Percentiles rank a stretch among this genome's conserved stretches.
These are phyloP conservation scores for Bothriochloa decipiens DNA, from an alignment of 176 grass and related monocot species.

Conservation along the genomic window DNA sequence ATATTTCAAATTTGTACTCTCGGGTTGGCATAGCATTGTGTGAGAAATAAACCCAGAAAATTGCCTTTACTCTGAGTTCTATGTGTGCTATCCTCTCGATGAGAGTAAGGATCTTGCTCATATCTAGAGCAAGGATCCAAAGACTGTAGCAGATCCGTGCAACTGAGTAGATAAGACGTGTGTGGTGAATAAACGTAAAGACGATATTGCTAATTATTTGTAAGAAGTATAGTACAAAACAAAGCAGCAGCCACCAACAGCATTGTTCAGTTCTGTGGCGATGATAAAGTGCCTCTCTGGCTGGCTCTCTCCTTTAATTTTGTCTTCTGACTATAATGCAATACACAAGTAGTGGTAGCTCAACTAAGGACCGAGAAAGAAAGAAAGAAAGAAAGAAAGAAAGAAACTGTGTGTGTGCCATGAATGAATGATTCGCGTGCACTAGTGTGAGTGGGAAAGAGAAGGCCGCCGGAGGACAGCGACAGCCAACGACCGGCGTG, in stretches of 20 bases:
- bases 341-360: slow-evolving; percentile 23
- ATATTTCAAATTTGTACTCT: too few species aligned
- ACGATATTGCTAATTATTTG: neutral
- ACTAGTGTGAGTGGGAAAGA: neutral
- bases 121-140: too few species aligned
- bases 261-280: neutral
- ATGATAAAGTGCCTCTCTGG: neutral
- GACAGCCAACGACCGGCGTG: slow-evolving; percentile 44
- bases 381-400: slow-evolving; percentile 21
- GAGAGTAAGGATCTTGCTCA: too few species aligned
- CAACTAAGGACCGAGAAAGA: slow-evolving; percentile 28
- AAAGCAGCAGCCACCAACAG: neutral
- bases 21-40: neutral
- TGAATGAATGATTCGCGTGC: slow-evolving; percentile 20
- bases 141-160: neutral
- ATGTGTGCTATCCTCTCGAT: too few species aligned
- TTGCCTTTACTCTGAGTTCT: too few species aligned
- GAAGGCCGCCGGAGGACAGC: neutral
- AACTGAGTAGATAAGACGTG: neutral
- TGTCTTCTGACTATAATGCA: neutral
- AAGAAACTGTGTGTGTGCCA: neutral
- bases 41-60: too few species aligned
- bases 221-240: neutral
- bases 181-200: neutral
- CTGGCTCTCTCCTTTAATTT: neutral